These are phyloP conservation scores for Phycomyces blakesleeanus DNA, from an alignment of 192 early-diverging fungal genomes.

Conservation along the genomic window DNA sequence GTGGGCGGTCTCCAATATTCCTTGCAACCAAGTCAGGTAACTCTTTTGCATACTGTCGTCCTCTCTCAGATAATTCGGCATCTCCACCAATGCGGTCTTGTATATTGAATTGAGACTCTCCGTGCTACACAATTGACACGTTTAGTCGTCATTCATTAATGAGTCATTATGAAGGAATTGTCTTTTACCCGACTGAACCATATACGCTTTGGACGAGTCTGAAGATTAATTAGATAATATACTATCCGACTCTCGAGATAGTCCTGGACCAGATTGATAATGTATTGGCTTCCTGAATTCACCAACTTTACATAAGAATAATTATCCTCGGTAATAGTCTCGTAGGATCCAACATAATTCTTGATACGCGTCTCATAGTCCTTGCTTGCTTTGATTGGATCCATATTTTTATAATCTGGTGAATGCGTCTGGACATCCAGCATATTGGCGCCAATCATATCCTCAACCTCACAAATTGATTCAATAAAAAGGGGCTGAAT, in stretches of 20 bases:
- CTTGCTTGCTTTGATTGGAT: constrained; percentile 72
- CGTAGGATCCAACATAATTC: constrained; percentile 85
- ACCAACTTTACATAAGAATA: constrained; percentile 89
- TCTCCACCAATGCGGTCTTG: constrained; percentile 92
- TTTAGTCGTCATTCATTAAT: constrained; percentile 9
- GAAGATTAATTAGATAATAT: constrained; percentile 98
- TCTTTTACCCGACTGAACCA: constrained; percentile 70
- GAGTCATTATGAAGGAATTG: not conserved
- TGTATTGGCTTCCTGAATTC: constrained; percentile 85
- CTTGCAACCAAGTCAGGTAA: constrained; percentile 77
- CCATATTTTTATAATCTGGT: constrained; percentile 83
- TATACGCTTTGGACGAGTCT: constrained; percentile 86
- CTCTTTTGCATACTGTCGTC: constrained; percentile 76
- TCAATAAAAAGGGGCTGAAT: constrained; percentile 96
- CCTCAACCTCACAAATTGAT: constrained; percentile 83
- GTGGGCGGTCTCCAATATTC: constrained; percentile 65
- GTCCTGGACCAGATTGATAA: constrained; percentile 90
- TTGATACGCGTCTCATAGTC: constrained; percentile 71
- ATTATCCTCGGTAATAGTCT: constrained; percentile 72
- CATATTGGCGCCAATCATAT: constrained; percentile 84
- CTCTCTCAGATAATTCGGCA: constrained; percentile 80
- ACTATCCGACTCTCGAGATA: constrained; percentile 94
- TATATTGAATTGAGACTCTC: constrained; percentile 92
- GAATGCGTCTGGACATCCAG: constrained; percentile 88
- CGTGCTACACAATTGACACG: constrained; percentile 54